Base-by-base conservation (phyloP, 2,329 filamentous ascomycete species). In the Colletotrichum godetiae region DNA sequence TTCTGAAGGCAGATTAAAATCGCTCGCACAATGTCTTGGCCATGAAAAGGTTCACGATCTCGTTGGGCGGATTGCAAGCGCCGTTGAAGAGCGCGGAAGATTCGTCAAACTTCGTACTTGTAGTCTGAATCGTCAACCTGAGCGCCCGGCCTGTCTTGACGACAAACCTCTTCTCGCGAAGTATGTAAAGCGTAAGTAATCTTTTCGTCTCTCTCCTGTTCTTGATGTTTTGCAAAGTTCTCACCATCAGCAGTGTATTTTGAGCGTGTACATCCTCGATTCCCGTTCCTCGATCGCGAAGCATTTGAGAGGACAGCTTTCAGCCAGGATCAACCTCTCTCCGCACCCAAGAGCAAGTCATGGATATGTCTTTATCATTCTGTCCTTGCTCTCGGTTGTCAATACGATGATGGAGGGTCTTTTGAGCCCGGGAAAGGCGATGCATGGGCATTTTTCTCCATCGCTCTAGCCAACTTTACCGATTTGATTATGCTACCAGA, bases 331-430 rank as follows among this genome's bases (percentile, higher is more conserved):
- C 42, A 67, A 4, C 58, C 58, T 6, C 27, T 58, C 2, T 22
- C 66, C 1, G 13, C 69, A 0, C 60, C 67, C 0, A 62, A 53
- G 1, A 73, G 75, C 62, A 33, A 75, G 76, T 61, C 76, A 0
- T 84, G 80, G 72, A 81, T 78, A 1, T 81, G 81, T 5, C 72
- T 84, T 0, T 84, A 82, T 70, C 76, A 83, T 60, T 67, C 73
- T 0, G 71, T 78, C 24, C 75, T 83, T 4, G 82, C 82, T 5
- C 70, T 83, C 4, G 82, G 82, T 5, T 79, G 77, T 42, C 81
- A 82, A 62, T 82, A 80, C 62, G 75, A 78, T 24, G 79, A 78
- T 35, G 65, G 73, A 7, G 76, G 75, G 3, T 73, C 64, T 22
- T 78, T 75, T 11, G 31, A 75, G 22, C 74, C 77, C 0, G 74